phyloP scores from a whole-genome alignment of 1,284 basidiomycete species.

The Ceratobasidium sp. region DNA sequence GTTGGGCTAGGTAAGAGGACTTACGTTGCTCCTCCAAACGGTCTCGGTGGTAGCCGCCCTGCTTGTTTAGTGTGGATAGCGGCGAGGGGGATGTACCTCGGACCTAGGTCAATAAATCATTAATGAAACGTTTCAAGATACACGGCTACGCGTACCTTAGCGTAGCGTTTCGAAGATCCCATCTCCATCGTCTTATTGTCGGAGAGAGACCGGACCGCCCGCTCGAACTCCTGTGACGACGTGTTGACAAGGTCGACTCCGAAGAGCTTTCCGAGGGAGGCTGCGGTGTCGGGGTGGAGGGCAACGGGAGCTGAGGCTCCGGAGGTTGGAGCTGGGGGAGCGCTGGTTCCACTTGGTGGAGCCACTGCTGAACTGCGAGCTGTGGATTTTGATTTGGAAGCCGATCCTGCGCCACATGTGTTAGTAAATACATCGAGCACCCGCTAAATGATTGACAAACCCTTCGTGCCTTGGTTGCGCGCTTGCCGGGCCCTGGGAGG shows the following conservation, averaged over 20 bases:
- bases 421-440: not conserved
- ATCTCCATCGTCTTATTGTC: not conserved
- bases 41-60: not conserved
- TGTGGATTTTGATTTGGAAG: not conserved
- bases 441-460: too few relatives aligned
- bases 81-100: conserved; percentile 5
- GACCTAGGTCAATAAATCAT: not conserved
- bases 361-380: too few relatives aligned
- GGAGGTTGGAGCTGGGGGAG: not conserved
- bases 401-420: not conserved
- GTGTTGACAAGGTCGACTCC: too few relatives aligned
- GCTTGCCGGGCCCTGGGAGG: not conserved
- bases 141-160: not conserved
- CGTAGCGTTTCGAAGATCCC: not conserved
- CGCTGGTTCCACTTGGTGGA: too few relatives aligned
- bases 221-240: not conserved
- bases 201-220: not conserved
- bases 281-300: not conserved
- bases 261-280: not conserved
- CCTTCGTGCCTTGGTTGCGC: not conserved
- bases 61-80: conserved; percentile 16
- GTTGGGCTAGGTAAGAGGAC: not conserved
- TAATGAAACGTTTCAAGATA: not conserved
- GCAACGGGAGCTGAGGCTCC: too few relatives aligned
- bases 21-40: not conserved